These are phyloP conservation scores for Lachancea sp. DNA, from an alignment of 805 yeast species.

Conservation along the genomic window DNA sequence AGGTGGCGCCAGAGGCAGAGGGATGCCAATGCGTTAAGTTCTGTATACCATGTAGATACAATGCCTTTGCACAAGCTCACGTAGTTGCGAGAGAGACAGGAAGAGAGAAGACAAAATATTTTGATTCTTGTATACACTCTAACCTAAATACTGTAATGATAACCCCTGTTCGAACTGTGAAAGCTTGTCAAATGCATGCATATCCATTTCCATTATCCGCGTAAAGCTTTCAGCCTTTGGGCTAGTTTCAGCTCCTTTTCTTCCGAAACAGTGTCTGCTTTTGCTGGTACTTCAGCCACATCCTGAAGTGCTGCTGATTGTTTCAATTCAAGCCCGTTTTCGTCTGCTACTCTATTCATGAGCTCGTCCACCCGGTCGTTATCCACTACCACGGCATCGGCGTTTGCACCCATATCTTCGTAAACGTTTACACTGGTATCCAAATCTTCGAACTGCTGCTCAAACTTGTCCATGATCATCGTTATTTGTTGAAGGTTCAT, in stretches of 20 bases:
- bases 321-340: constrained; percentile 89
- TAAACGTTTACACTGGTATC: constrained; percentile 92
- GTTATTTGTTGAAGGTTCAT: constrained; percentile 94
- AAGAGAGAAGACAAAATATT: background rate
- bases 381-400: constrained; percentile 85
- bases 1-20: constrained; percentile 58
- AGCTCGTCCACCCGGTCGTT: constrained; percentile 91
- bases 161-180: too few relatives aligned
- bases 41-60: constrained; percentile 11
- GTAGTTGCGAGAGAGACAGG: background rate
- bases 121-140: too few relatives aligned
- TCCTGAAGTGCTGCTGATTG: constrained; percentile 58
- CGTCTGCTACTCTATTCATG: constrained; percentile 91
- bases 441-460: constrained; percentile 89
- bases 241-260: constrained; percentile 85
- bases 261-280: constrained; percentile 41
- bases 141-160: too few relatives aligned
- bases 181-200: too few relatives aligned
- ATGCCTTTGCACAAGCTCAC: constrained; percentile 6
- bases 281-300: constrained; percentile 52
- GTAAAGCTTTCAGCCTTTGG: constrained; percentile 80
- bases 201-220: too few relatives aligned
- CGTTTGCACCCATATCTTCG: constrained; percentile 81
- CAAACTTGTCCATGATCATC: constrained; percentile 94
- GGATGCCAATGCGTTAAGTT: constrained; percentile 44